phyloP scores from a whole-genome alignment of 352 stramenopile genomes.

The Aphanomyces euteiches region DNA sequence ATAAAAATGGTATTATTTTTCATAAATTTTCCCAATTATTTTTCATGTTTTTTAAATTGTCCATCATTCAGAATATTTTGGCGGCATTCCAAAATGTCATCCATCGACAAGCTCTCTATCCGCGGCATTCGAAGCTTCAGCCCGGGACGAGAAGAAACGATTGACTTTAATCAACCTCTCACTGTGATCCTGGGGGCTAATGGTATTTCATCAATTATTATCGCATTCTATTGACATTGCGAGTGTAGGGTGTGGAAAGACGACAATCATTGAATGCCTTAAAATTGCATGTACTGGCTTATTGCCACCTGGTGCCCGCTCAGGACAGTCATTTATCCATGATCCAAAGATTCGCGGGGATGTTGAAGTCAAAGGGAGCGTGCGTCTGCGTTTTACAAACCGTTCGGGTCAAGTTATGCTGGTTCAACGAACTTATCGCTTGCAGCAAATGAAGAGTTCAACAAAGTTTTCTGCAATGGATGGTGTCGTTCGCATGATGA shows the following conservation, averaged over 20 bases:
- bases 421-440: slow-evolving; percentile 92
- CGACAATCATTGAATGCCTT: slow-evolving; percentile 99
- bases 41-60: too few species aligned
- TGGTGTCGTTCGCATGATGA: slow-evolving; percentile 89
- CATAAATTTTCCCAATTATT: too few species aligned
- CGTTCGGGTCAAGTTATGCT: slow-evolving; percentile 76
- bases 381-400: slow-evolving; percentile 92
- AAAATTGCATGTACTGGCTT: slow-evolving; percentile 96
- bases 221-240: background rate
- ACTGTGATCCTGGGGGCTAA: slow-evolving; percentile 98
- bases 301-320: slow-evolving; percentile 86
- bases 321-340: slow-evolving; percentile 94
- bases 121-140: slow-evolving; percentile 97
- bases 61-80: too few species aligned
- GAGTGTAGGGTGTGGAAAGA: slow-evolving; percentile 92
- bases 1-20: too few species aligned
- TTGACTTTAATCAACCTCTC: slow-evolving; percentile 98
- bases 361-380: slow-evolving; percentile 90
- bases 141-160: slow-evolving; percentile 91
- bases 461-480: slow-evolving; percentile 96
- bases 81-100: slow-evolving; percentile 79
- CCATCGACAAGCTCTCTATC: slow-evolving; percentile 98
- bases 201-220: slow-evolving; percentile 32
- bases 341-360: slow-evolving; percentile 91
- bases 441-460: slow-evolving; percentile 89